These are phyloP conservation scores for Podospora anserina DNA, from an alignment of 495 filamentous ascomycete species.

Conservation along the genomic window DNA sequence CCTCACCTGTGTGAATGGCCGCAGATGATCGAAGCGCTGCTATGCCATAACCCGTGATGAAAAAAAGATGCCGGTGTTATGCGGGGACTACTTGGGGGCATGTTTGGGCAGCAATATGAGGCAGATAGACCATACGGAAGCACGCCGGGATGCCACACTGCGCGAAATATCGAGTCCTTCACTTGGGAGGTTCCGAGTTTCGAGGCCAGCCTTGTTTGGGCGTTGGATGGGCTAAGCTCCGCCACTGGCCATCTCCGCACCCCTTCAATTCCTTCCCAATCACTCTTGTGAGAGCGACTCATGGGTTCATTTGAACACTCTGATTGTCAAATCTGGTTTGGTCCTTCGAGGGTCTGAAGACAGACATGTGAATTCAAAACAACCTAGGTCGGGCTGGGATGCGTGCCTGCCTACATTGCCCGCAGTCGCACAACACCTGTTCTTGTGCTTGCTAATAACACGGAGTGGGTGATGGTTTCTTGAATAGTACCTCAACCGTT, in stretches of 20 bases:
- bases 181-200: background rate
- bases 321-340: no score
- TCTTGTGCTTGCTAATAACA: background rate
- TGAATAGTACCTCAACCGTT: background rate
- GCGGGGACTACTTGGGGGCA: background rate
- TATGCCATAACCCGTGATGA: background rate
- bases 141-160: background rate
- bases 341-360: no score
- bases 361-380: no score
- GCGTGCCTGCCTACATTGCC: background rate
- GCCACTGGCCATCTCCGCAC: no score
- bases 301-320: no score
- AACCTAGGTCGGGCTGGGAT: background rate
- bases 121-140: background rate
- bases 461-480: background rate
- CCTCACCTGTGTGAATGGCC: background rate
- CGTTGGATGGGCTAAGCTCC: no score
- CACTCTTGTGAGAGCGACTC: no score
- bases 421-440: background rate
- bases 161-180: background rate
- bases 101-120: background rate
- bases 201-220: background rate
- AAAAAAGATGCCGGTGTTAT: background rate
- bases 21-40: background rate
- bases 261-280: no score